Conservation (phyloP, 345 rosid genomes). For the Clausena lansium region DNA sequence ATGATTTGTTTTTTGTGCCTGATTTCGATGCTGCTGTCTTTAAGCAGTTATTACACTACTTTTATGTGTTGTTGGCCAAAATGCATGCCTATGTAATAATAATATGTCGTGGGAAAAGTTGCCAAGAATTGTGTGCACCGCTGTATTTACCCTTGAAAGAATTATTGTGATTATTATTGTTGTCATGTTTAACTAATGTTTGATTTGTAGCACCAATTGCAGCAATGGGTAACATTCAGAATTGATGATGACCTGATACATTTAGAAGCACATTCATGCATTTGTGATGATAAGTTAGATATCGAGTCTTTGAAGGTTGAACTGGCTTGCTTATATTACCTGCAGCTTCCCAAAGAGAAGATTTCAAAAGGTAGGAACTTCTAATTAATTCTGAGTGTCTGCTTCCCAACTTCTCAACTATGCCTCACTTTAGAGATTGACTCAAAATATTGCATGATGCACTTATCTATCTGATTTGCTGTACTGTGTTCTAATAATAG, state of each 20-base stretch:
- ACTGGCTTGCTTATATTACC: constrained; percentile 77
- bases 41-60: neutral
- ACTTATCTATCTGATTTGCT: neutral
- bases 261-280: constrained; percentile 38
- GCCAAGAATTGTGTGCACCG: neutral
- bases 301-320: constrained; percentile 68
- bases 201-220: constrained; percentile 33
- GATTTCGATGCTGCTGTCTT: neutral
- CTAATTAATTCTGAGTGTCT: neutral
- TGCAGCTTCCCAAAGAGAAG: constrained; percentile 72
- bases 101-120: neutral
- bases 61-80: neutral
- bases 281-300: constrained; percentile 34
- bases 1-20: neutral
- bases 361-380: constrained; percentile 64
- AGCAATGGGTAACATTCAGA: constrained; percentile 54
- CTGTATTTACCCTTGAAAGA: neutral
- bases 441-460: neutral
- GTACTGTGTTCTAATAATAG: neutral
- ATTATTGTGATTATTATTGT: neutral
- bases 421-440: neutral
- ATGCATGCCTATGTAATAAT: neutral
- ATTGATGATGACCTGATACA: constrained; percentile 47
- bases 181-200: constrained; percentile 14
- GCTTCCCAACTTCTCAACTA: neutral